These are phyloP conservation scores for Arthrobotrys megalospora DNA, from an alignment of 2,329 filamentous ascomycete genomes.

Conservation along the genomic window DNA sequence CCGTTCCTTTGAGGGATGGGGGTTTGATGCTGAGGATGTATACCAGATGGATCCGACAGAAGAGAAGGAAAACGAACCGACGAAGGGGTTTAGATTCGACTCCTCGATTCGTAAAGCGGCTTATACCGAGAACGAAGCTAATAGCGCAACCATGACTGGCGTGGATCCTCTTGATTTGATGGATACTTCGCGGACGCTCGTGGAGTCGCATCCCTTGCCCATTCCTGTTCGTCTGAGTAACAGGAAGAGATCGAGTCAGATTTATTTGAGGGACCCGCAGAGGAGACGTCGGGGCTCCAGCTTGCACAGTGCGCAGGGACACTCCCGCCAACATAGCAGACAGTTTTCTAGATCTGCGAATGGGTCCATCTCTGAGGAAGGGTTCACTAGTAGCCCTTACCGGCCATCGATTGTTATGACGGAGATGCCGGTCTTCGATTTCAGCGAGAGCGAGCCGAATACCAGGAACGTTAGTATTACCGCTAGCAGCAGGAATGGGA, in stretches of 20 bases:
- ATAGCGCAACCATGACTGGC: slow-evolving; percentile 13
- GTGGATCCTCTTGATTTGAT: slow-evolving; percentile 47
- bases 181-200: slow-evolving; percentile 24
- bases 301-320: slow-evolving; percentile 32
- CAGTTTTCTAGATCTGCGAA: slow-evolving; percentile 20
- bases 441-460: slow-evolving; percentile 45
- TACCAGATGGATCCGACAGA: slow-evolving; percentile 52
- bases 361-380: slow-evolving; percentile 35
- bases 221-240: slow-evolving; percentile 23
- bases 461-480: slow-evolving; percentile 43
- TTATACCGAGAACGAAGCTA: slow-evolving; percentile 8
- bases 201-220: slow-evolving; percentile 35
- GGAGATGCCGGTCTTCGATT: slow-evolving; percentile 45
- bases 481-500: slow-evolving; percentile 14
- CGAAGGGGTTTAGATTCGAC: slow-evolving; percentile 28
- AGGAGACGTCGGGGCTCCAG: slow-evolving; percentile 25
- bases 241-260: slow-evolving; percentile 38
- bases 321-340: slow-evolving; percentile 23
- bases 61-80: slow-evolving; percentile 23
- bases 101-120: slow-evolving; percentile 34
- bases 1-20: slow-evolving; percentile 53
- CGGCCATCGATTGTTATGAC: slow-evolving; percentile 42
- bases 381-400: slow-evolving; percentile 41
- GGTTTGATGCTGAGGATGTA: slow-evolving; percentile 44
- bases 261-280: slow-evolving; percentile 11